Evolutionary conservation across 2,329 filamentous ascomycete genomes (phyloP).

Genomic region (Sporothrix globosa): DNA sequence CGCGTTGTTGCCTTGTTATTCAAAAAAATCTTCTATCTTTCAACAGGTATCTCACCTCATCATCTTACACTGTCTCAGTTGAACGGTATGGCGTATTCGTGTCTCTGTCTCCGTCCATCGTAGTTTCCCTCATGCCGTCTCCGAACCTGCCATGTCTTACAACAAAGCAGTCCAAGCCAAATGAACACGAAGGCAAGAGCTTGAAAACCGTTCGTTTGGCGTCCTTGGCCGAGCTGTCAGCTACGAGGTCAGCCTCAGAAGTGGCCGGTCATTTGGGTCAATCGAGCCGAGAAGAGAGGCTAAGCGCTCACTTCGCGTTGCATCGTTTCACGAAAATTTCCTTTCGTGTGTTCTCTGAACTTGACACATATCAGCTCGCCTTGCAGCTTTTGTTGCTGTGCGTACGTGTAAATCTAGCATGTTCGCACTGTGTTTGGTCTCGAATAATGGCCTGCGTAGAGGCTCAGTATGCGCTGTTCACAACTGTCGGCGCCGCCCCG

Average conservation of each 20-base stretch:
- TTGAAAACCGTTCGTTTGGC: background rate
- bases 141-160: background rate
- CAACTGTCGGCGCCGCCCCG: constrained; percentile 22
- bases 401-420: background rate
- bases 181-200: background rate
- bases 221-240: background rate
- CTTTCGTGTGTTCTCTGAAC: background rate
- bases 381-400: constrained; percentile 2
- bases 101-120: constrained; percentile 9
- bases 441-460: background rate
- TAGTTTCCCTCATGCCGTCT: background rate
- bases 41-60: constrained; percentile 9
- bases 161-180: background rate
- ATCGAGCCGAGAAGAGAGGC: background rate
- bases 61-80: constrained; percentile 13
- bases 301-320: background rate
- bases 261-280: background rate
- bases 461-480: background rate
- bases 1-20: background rate
- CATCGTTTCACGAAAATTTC: constrained; percentile 17
- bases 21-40: background rate
- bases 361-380: background rate
- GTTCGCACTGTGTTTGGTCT: background rate
- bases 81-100: constrained; percentile 10
- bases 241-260: background rate